phyloP scores from a whole-genome alignment of 1,284 basidiomycete species.

The Irpex lacteus region DNA sequence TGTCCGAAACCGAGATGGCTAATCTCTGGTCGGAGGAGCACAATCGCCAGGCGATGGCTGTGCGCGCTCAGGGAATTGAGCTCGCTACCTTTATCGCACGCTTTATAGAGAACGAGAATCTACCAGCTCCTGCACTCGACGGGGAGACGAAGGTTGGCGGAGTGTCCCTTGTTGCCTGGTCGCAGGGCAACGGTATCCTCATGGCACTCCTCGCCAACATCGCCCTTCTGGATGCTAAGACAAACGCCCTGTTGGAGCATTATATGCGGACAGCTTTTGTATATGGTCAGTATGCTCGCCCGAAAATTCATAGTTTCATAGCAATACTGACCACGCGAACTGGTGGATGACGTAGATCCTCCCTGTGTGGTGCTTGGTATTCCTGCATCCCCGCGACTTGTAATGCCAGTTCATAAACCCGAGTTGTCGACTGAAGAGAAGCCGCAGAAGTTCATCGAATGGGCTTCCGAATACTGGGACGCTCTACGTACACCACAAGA shows the following conservation, averaged over 20 bases:
- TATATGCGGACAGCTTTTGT: not conserved
- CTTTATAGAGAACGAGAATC: not conserved
- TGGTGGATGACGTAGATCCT: not conserved
- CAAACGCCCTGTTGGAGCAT: not conserved
- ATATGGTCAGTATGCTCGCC: too few relatives aligned
- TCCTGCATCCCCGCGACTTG: conserved; percentile 2
- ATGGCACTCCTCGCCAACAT: not conserved
- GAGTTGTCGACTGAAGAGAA: not conserved
- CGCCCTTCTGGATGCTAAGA: not conserved
- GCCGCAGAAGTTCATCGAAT: not conserved
- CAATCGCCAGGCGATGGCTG: not conserved
- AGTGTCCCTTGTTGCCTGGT: not conserved
- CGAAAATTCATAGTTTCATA: too few relatives aligned
- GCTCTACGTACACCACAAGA: not conserved
- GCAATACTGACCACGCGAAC: too few relatives aligned
- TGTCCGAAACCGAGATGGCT: not conserved
- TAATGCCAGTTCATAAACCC: conserved; percentile 12
- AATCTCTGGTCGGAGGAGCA: not conserved
- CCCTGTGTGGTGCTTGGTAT: not conserved
- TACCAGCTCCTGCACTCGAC: not conserved
- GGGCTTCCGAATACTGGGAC: not conserved
- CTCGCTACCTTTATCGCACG: conserved; percentile 1
- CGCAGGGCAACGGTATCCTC: not conserved
- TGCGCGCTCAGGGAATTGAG: conserved; percentile 1
- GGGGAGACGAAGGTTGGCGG: not conserved